Conservation (phyloP, 2,329 filamentous ascomycete species). For the Trichoderma sp. region DNA sequence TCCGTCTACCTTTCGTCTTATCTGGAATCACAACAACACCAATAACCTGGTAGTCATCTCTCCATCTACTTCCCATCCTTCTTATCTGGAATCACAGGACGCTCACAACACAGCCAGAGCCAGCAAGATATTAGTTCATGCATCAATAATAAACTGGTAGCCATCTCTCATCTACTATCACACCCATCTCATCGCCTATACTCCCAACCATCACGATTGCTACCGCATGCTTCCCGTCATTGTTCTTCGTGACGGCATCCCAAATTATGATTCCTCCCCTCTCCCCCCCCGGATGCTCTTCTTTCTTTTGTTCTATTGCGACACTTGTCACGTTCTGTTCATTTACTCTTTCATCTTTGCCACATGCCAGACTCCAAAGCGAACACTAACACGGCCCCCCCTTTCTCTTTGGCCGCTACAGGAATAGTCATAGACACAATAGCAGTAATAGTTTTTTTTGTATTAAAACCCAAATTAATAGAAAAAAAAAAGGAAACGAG, state of each 20-base stretch:
- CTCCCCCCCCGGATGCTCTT: not conserved
- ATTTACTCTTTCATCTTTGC: conserved; percentile 10
- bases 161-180: conserved; percentile 17
- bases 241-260: not conserved
- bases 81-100: conserved; percentile 41
- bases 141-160: conserved; percentile 28
- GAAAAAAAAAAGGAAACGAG: conserved; percentile 27
- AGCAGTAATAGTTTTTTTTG: conserved; percentile 31
- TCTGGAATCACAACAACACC: too few species aligned
- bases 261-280: not conserved
- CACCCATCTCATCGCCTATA: not conserved
- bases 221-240: not conserved
- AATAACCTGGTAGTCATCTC: conserved; percentile 29
- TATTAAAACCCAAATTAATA: conserved; percentile 45
- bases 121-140: conserved; percentile 27
- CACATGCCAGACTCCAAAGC: conserved; percentile 12
- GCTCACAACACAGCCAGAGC: conserved; percentile 23
- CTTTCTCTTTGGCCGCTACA: conserved; percentile 4
- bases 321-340: not conserved
- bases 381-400: not conserved
- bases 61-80: too few species aligned
- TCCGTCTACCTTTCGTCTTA: too few species aligned
- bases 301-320: not conserved
- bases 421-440: conserved; percentile 21
- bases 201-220: not conserved